Percentiles rank a stretch among this genome's conserved stretches.
These are phyloP conservation scores for Ceratorhiza oryzae-sativae DNA, from an alignment of 1,284 basidiomycete species.

Conservation along the genomic window DNA sequence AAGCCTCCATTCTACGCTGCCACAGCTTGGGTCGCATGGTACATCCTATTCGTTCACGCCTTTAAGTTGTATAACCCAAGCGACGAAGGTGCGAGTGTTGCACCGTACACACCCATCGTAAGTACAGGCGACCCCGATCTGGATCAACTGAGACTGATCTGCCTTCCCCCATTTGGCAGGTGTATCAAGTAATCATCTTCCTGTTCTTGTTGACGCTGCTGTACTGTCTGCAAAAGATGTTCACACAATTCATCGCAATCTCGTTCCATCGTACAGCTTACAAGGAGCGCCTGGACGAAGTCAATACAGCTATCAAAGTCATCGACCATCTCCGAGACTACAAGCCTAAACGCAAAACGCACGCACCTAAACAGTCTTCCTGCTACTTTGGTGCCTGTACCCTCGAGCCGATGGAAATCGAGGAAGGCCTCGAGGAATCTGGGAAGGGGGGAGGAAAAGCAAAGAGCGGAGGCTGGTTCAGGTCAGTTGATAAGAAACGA, in stretches of 20 bases:
- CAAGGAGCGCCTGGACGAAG: slow-evolving; percentile 69
- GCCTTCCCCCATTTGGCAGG: slow-evolving; percentile 47
- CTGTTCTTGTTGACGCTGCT: slow-evolving; percentile 72
- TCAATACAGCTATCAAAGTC: slow-evolving; percentile 62
- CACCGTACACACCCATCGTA: slow-evolving; percentile 61
- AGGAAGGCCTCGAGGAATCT: slow-evolving; percentile 33
- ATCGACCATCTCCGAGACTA: slow-evolving; percentile 75
- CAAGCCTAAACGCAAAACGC: slow-evolving; percentile 61
- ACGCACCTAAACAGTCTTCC: slow-evolving; percentile 5
- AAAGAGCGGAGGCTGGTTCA: slow-evolving; percentile 25
- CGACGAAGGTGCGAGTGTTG: slow-evolving; percentile 58
- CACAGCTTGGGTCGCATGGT: slow-evolving; percentile 71
- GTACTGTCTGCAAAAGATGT: slow-evolving; percentile 65
- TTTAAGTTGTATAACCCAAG: slow-evolving; percentile 61
- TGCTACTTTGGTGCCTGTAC: slow-evolving; percentile 11
- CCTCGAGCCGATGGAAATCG: slow-evolving; percentile 32
- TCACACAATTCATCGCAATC: slow-evolving; percentile 63
- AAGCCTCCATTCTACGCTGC: slow-evolving; percentile 73
- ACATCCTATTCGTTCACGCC: slow-evolving; percentile 69
- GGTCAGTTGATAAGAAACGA: background rate
- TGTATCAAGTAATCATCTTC: slow-evolving; percentile 68
- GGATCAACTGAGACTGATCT: slow-evolving; percentile 9
- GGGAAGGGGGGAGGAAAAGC: slow-evolving; percentile 1
- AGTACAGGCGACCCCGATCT: slow-evolving; percentile 46
- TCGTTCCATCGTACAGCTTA: slow-evolving; percentile 79